A percentile compares a stretch with the other conserved stretches of the same genome.
phyloP scores from a whole-genome alignment of 805 yeast genomes.

The Ogataea thermomethanolica region DNA sequence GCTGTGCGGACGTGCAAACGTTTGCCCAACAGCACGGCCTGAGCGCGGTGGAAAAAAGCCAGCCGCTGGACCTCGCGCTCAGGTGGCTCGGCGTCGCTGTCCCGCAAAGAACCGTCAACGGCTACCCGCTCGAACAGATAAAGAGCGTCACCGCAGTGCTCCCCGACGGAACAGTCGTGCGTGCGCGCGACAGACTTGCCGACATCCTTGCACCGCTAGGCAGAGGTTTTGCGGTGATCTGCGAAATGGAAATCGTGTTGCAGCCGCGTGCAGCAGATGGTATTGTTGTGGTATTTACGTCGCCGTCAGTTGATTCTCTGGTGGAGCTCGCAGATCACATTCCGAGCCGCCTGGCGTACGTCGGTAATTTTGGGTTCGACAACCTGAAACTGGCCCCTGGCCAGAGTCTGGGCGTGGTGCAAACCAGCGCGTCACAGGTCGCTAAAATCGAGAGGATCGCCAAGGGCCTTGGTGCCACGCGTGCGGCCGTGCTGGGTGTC shows the following conservation, averaged over 20 bases:
- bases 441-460: background rate
- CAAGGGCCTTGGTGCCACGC: background rate
- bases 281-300: background rate
- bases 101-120: conserved; percentile 3
- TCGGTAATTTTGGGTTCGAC: conserved; percentile 3
- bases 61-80: conserved; percentile 20
- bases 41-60: conserved; percentile 1
- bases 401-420: conserved; percentile 1
- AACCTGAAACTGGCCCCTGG: background rate
- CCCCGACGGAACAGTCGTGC: conserved; percentile 27
- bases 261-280: conserved; percentile 4
- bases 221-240: conserved; percentile 17
- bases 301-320: background rate
- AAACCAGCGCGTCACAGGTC: background rate
- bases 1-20: conserved; percentile 7
- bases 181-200: conserved; percentile 7
- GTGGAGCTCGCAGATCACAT: background rate
- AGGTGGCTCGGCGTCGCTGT: conserved; percentile 17
- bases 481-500: background rate
- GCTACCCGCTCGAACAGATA: conserved; percentile 11
- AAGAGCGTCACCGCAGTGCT: conserved; percentile 22
- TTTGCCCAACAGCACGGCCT: conserved; percentile 2
- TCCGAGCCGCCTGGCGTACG: background rate
- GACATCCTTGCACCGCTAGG: conserved; percentile 13
- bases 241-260: conserved; percentile 16